Percentiles rank a stretch among this genome's conserved stretches.
phyloP scores from a whole-genome alignment of 2,329 filamentous ascomycete species.

The Mycosphaerella arachidis region DNA sequence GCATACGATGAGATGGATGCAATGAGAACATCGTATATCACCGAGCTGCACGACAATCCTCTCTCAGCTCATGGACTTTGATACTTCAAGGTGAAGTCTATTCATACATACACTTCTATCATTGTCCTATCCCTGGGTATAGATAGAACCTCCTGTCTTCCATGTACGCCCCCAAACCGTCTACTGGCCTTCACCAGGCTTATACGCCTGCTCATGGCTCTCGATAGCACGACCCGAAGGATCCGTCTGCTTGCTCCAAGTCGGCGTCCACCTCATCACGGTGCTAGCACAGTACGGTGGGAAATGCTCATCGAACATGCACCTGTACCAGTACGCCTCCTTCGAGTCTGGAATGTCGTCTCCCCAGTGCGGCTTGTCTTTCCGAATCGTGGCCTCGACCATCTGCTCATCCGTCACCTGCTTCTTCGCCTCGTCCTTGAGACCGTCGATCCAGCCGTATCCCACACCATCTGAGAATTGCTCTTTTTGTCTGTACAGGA shows the following conservation, averaged over 20 bases:
- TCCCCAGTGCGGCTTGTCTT: slow-evolving; percentile 96
- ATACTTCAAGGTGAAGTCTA: not conserved
- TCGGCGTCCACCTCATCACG: slow-evolving; percentile 94
- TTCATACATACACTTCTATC: not conserved
- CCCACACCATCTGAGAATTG: slow-evolving; percentile 97
- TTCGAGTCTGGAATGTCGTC: slow-evolving; percentile 89
- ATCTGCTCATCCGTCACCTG: slow-evolving; percentile 96
- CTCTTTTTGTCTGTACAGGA: slow-evolving; percentile 98
- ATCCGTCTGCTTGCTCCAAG: slow-evolving; percentile 94
- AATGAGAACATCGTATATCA: not conserved
- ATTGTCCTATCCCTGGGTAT: not conserved
- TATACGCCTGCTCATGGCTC: slow-evolving; percentile 34
- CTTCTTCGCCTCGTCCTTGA: slow-evolving; percentile 89
- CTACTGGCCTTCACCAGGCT: slow-evolving; percentile 16
- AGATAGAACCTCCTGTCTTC: not conserved
- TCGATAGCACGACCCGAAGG: slow-evolving; percentile 69
- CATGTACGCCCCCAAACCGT: not conserved
- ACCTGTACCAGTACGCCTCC: slow-evolving; percentile 98
- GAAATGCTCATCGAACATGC: slow-evolving; percentile 99
- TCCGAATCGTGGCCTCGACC: slow-evolving; percentile 54
- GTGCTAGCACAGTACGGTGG: slow-evolving; percentile 85
- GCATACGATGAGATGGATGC: not conserved
- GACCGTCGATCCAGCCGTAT: slow-evolving; percentile 96
- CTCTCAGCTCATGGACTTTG: too few species aligned
- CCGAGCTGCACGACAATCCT: not conserved